These are phyloP conservation scores for Xylariaceae sp. DNA, from an alignment of 2,329 filamentous ascomycete genomes.

Conservation along the genomic window DNA sequence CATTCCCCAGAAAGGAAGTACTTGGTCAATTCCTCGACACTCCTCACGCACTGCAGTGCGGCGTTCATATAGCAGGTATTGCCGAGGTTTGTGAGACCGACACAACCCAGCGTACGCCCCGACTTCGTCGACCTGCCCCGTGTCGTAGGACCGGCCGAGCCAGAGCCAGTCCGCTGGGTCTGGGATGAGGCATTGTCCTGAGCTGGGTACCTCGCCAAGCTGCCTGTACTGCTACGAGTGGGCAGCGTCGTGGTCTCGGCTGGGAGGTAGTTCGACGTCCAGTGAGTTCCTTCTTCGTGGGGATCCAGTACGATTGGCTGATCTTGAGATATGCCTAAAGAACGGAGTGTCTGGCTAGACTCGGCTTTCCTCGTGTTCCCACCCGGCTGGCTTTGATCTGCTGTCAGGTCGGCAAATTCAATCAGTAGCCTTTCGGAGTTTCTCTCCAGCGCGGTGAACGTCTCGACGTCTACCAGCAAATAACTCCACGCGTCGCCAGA, in stretches of 20 bases:
- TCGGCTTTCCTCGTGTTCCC: conserved; percentile 58
- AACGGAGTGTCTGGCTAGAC: conserved; percentile 59
- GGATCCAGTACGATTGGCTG: conserved; percentile 83
- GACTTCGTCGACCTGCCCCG: conserved; percentile 66
- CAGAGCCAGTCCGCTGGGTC: conserved; percentile 66
- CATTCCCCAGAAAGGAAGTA: conserved; percentile 79
- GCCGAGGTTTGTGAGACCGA: conserved; percentile 82
- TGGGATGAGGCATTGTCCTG: conserved; percentile 39
- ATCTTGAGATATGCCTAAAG: conserved; percentile 64
- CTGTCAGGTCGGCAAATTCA: conserved; percentile 63
- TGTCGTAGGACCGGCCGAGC: conserved; percentile 55
- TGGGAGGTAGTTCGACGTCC: conserved; percentile 46
- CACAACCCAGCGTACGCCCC: conserved; percentile 67
- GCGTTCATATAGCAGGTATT: conserved; percentile 99
- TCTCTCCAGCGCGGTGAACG: conserved; percentile 57
- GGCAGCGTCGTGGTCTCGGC: conserved; percentile 31
- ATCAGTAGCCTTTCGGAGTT: conserved; percentile 60
- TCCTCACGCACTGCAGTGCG: conserved; percentile 87
- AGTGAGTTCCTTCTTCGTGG: conserved; percentile 53
- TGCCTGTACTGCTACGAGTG: conserved; percentile 26
- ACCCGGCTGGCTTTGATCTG: conserved; percentile 39
- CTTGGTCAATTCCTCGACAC: conserved; percentile 85
- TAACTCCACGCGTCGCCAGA: conserved; percentile 30
- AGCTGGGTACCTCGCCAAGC: conserved; percentile 28
- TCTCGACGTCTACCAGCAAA: conserved; percentile 55